Percentiles rank a stretch among this genome's conserved stretches.
Conservation (phyloP, 768 basidiomycete species). For the Galerina marginata region DNA sequence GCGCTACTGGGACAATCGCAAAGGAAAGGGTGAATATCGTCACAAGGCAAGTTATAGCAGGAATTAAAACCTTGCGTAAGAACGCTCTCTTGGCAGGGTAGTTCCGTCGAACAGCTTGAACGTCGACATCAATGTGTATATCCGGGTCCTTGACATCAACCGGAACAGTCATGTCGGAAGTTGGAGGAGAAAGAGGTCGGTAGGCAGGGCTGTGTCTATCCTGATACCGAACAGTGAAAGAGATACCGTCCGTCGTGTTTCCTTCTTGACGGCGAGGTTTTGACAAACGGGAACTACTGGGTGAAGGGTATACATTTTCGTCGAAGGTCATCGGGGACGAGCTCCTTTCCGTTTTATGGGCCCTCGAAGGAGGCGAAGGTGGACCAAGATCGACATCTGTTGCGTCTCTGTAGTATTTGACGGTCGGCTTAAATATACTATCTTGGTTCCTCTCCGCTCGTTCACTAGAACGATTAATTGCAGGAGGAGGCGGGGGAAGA, state of each 20-base stretch:
- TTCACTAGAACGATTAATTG: neutral
- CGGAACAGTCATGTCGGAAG: neutral
- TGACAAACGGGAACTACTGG: neutral
- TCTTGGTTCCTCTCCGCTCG: neutral
- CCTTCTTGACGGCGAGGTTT: neutral
- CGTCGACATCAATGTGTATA: constrained; percentile 14
- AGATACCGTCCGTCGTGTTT: neutral
- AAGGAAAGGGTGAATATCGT: neutral
- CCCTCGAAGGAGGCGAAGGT: neutral
- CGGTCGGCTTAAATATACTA: neutral
- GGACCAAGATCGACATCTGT: too few species aligned
- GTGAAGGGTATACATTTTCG: neutral
- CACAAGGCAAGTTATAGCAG: neutral
- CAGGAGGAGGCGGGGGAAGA: constrained; percentile 20
- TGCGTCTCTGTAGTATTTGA: too few species aligned
- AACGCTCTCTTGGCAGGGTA: constrained; percentile 16
- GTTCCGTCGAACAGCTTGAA: constrained; percentile 3
- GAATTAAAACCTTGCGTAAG: constrained; percentile 19
- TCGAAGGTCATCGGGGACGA: neutral
- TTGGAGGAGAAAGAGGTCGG: constrained; percentile 2
- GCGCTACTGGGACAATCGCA: constrained; percentile 24
- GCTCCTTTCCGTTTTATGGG: neutral
- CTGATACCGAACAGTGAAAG: neutral
- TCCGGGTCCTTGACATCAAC: constrained; percentile 1
- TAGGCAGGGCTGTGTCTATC: neutral